These are phyloP conservation scores for Pseudogymnoascus sp. DNA, from an alignment of 2,329 filamentous ascomycete species.

Conservation along the genomic window DNA sequence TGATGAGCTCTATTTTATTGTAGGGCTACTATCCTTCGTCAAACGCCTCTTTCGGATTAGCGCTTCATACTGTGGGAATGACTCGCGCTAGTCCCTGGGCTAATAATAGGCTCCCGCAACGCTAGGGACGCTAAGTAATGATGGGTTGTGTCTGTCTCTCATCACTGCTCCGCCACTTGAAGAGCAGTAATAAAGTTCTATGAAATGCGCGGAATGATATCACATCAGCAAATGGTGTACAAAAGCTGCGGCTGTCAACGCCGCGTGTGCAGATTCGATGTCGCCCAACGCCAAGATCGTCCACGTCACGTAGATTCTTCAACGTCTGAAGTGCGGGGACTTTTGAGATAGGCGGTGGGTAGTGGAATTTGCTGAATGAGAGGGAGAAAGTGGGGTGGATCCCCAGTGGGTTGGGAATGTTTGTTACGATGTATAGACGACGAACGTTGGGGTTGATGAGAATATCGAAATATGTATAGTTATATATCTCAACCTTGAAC, in stretches of 20 bases:
- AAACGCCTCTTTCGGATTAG: slow-evolving; percentile 1
- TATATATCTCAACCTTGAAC: background rate
- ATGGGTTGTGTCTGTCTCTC: background rate
- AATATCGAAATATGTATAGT: background rate
- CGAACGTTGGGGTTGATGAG: background rate
- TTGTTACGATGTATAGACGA: background rate
- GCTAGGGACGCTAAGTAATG: background rate
- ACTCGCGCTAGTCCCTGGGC: background rate
- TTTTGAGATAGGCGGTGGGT: too few relatives aligned
- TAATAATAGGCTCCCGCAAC: background rate
- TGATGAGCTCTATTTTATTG: background rate
- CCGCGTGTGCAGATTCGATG: background rate
- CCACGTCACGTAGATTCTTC: too few relatives aligned
- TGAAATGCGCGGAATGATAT: background rate
- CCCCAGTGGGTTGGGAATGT: background rate
- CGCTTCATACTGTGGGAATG: background rate
- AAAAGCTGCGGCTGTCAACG: background rate
- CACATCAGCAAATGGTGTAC: background rate
- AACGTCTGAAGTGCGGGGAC: too few relatives aligned
- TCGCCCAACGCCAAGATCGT: background rate
- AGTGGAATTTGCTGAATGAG: background rate
- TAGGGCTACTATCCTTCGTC: background rate
- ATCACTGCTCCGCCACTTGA: background rate
- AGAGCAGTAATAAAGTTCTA: background rate
- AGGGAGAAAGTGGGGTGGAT: background rate